phyloP scores from a whole-genome alignment of 2,329 filamentous ascomycete species.

The Diaporthe aspalathi region DNA sequence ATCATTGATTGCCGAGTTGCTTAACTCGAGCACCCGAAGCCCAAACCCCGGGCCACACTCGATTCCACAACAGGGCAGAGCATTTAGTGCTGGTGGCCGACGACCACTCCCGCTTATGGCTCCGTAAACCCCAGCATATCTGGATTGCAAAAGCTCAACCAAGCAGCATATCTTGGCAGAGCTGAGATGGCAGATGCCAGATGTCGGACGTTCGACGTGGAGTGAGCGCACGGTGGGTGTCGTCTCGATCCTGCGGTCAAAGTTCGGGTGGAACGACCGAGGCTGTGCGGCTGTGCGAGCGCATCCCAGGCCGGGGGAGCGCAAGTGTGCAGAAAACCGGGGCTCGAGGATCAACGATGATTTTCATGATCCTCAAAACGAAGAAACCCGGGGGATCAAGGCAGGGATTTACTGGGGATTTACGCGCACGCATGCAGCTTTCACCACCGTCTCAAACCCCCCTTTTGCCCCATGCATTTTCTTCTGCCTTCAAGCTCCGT shows the following conservation, averaged over 20 bases:
- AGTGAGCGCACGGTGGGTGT: constrained; percentile 3
- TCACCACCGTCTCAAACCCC: background rate
- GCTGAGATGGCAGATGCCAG: constrained; percentile 22
- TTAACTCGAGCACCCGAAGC: background rate
- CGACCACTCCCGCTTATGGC: background rate
- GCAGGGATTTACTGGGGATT: background rate
- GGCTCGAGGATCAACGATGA: constrained; percentile 18
- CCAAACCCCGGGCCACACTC: background rate
- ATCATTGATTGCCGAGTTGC: constrained; percentile 5
- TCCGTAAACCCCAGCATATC: background rate
- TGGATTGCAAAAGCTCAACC: background rate
- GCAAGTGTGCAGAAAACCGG: background rate
- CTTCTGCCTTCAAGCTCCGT: background rate
- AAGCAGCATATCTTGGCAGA: constrained; percentile 5
- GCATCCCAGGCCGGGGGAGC: background rate
- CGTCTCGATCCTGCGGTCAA: constrained; percentile 2
- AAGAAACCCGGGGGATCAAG: constrained; percentile 11
- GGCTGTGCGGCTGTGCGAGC: background rate
- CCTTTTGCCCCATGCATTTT: background rate
- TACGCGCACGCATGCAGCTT: background rate
- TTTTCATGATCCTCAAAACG: constrained; percentile 28
- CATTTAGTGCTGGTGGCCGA: background rate
- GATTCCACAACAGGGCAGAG: background rate
- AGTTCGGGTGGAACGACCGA: constrained; percentile 9
- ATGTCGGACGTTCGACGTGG: background rate